Conservation (phyloP, 345 rosid species). For the Corchorus capsularis region DNA sequence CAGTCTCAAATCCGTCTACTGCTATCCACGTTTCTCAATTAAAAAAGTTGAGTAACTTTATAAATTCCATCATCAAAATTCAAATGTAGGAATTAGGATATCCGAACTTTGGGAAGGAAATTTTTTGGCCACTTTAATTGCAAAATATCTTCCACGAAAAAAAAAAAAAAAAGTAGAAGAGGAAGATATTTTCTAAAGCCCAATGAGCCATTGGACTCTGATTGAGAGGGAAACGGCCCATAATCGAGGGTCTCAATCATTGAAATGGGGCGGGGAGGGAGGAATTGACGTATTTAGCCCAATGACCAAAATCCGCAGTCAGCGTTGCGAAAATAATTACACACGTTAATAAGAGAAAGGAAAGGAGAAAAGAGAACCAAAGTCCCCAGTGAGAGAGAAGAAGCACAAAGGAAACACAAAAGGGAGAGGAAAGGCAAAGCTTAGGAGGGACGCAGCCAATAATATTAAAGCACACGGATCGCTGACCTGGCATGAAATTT, state of each 20-base stretch:
- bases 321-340: too few species aligned
- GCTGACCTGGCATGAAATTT: slow-evolving; percentile 62
- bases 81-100: too few species aligned
- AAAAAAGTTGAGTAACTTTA: too few species aligned
- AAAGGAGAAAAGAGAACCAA: not conserved
- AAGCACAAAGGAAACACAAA: slow-evolving; percentile 71
- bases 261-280: not conserved
- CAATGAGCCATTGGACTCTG: not conserved
- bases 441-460: slow-evolving; percentile 35
- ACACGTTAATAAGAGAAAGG: not conserved
- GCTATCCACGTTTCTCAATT: too few species aligned
- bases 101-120: too few species aligned
- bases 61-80: too few species aligned
- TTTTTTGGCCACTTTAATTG: too few species aligned
- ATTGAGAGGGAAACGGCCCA: not conserved
- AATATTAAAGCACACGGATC: slow-evolving; percentile 38
- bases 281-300: slow-evolving; percentile 7
- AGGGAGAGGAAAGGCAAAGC: slow-evolving; percentile 27
- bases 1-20: too few species aligned
- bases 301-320: not conserved
- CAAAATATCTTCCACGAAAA: too few species aligned
- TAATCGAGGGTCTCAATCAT: not conserved
- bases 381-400: slow-evolving; percentile 28
- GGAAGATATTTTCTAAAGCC: too few species aligned
- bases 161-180: too few species aligned